Conservation (phyloP, 129 eudicot species). For the Chrysanthemum makinoi region DNA sequence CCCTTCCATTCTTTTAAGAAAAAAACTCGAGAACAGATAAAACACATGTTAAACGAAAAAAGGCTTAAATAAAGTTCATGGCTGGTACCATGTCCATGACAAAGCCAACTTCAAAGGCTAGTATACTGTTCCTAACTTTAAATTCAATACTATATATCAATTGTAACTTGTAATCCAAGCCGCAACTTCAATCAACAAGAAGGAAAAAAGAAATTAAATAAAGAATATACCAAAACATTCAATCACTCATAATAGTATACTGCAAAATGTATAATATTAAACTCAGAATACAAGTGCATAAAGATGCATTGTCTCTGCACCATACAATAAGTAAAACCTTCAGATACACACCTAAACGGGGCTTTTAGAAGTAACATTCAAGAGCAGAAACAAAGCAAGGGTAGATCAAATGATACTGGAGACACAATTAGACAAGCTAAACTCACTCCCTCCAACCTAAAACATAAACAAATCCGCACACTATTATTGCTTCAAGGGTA, state of each 20-base stretch:
- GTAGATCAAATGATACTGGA: constrained; percentile 5
- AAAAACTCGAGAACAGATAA: too few relatives aligned
- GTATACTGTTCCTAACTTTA: too few relatives aligned
- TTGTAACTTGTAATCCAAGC: too few relatives aligned
- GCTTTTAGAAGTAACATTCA: constrained; percentile 5
- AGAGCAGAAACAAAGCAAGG: not conserved
- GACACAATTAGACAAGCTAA: constrained; percentile 20
- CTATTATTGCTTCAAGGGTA: constrained; percentile 1
- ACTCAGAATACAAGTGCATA: constrained; percentile 14
- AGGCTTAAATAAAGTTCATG: too few relatives aligned
- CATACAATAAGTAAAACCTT: constrained; percentile 24
- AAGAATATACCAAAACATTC: not conserved
- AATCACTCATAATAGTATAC: constrained; percentile 13
- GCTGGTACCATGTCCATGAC: too few relatives aligned
- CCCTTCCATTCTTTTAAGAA: too few relatives aligned
- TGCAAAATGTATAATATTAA: constrained; percentile 5
- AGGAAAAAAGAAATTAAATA: not conserved
- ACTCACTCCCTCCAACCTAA: constrained; percentile 25
- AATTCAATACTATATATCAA: too few relatives aligned
- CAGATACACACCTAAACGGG: constrained; percentile 17
- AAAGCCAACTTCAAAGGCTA: too few relatives aligned
- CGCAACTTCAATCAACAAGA: too few relatives aligned
- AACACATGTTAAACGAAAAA: too few relatives aligned
- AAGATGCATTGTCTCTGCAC: not conserved
- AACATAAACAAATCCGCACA: constrained; percentile 24